A percentile compares a stretch with the other conserved stretches of the same genome.
Evolutionary conservation across 768 basidiomycete species (phyloP).

Genomic region (Suillus tomentosus): DNA sequence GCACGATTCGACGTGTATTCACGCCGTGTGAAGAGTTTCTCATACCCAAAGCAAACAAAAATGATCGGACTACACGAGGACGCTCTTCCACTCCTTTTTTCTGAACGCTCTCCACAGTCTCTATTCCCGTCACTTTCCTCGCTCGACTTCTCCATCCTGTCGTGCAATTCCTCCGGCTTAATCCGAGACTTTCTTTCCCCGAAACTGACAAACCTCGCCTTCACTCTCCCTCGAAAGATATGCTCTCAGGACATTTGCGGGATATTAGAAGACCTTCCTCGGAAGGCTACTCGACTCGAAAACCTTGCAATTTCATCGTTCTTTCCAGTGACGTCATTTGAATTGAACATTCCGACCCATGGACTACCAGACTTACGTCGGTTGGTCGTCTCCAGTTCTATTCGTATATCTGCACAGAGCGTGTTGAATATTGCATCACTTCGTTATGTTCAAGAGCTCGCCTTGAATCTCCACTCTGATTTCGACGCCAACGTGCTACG

Average conservation of each 20-base stretch:
- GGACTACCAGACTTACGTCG: conserved; percentile 25
- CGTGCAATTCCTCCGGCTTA: conserved; percentile 23
- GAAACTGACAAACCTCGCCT: conserved; percentile 23
- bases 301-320: conserved; percentile 25
- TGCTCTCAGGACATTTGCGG: conserved; percentile 20
- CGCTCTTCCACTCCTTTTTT: conserved; percentile 24
- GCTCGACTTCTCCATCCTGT: conserved; percentile 32
- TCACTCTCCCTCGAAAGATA: conserved; percentile 27
- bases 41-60: conserved; percentile 25
- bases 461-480: conserved; percentile 22
- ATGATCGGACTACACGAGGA: conserved; percentile 29
- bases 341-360: conserved; percentile 20
- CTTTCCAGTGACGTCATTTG: conserved; percentile 14
- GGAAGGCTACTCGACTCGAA: conserved; percentile 22
- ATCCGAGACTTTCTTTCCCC: conserved; percentile 24
- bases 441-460: conserved; percentile 27
- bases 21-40: conserved; percentile 24
- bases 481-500: conserved; percentile 20
- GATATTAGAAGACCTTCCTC: conserved; percentile 27
- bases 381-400: conserved; percentile 26
- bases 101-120: conserved; percentile 21
- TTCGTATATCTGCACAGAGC: conserved; percentile 27
- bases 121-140: conserved; percentile 28
- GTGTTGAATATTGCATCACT: conserved; percentile 24
- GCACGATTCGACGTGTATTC: conserved; percentile 24